phyloP scores from a whole-genome alignment of 768 basidiomycete genomes.

The Termitomyces eurrhizus region DNA sequence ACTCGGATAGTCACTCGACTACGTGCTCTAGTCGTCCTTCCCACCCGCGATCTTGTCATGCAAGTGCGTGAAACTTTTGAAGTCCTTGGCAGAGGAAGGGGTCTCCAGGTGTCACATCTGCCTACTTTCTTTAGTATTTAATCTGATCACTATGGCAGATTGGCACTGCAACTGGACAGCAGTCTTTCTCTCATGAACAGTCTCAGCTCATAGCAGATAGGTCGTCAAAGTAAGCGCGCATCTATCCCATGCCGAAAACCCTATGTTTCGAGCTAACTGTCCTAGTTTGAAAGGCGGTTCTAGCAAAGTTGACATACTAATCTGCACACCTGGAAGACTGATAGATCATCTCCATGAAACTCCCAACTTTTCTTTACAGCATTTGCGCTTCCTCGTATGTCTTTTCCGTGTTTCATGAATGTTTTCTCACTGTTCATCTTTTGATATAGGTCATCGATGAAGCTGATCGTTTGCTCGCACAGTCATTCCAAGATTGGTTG shows the following conservation, averaged over 20 bases:
- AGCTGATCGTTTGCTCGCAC: conserved; percentile 91
- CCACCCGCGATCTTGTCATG: conserved; percentile 87
- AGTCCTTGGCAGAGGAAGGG: conserved; percentile 75
- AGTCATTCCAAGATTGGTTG: conserved; percentile 97
- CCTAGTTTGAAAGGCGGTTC: conserved; percentile 75
- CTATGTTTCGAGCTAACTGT: conserved; percentile 3
- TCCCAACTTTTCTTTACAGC: conserved; percentile 87
- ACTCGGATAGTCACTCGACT: conserved; percentile 75
- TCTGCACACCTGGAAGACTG: conserved; percentile 92
- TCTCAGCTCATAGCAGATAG: conserved; percentile 66
- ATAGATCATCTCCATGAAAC: conserved; percentile 93
- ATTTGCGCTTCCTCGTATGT: conserved; percentile 89
- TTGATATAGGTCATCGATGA: conserved; percentile 85
- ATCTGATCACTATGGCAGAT: conserved; percentile 34
- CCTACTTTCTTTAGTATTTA: background rate
- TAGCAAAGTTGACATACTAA: conserved; percentile 89
- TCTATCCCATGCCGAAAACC: background rate
- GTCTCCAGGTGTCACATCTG: conserved; percentile 59
- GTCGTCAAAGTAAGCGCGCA: conserved; percentile 40
- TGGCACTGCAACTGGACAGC: conserved; percentile 88
- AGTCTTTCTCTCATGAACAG: conserved; percentile 93
- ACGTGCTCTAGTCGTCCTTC: conserved; percentile 85
- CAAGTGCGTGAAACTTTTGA: conserved; percentile 96
- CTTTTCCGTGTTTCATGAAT: background rate
- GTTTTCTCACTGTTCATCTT: background rate